phyloP scores from a whole-genome alignment of 2,329 filamentous ascomycete species.

The Bipolaris cookei region DNA sequence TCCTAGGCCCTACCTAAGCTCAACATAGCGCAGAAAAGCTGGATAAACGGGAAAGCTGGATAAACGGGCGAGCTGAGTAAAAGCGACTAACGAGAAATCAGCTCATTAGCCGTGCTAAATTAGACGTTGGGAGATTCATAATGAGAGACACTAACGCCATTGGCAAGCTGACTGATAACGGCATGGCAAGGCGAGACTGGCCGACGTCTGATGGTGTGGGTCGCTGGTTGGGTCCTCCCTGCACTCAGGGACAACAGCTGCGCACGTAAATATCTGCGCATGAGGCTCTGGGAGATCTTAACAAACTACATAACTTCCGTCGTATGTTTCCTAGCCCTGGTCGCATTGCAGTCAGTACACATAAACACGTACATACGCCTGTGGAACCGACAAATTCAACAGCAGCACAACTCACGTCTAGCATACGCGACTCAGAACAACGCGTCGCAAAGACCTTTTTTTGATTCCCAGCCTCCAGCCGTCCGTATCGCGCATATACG shows the following conservation, averaged over 20 bases:
- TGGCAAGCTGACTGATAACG: background rate
- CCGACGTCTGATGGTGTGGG: background rate
- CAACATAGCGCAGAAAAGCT: background rate
- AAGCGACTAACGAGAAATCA: background rate
- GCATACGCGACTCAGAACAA: background rate
- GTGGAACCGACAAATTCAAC: too few species aligned
- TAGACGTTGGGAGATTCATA: background rate
- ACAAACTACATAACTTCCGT: background rate
- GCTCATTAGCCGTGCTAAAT: background rate
- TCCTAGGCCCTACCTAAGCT: background rate
- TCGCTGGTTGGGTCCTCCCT: background rate
- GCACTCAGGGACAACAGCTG: background rate
- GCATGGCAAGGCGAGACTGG: background rate
- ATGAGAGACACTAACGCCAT: background rate
- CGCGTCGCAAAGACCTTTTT: background rate
- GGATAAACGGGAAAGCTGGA: background rate
- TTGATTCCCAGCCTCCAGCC: background rate
- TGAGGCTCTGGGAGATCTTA: background rate
- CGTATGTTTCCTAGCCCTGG: background rate
- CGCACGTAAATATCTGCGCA: background rate
- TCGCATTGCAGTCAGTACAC: background rate
- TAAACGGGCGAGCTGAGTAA: background rate
- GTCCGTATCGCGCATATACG: background rate
- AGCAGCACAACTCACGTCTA: background rate
- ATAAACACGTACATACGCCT: too few species aligned